Evolutionary conservation across 805 yeast genomes (phyloP).

Genomic region (Lipomyces chichibuensis): DNA sequence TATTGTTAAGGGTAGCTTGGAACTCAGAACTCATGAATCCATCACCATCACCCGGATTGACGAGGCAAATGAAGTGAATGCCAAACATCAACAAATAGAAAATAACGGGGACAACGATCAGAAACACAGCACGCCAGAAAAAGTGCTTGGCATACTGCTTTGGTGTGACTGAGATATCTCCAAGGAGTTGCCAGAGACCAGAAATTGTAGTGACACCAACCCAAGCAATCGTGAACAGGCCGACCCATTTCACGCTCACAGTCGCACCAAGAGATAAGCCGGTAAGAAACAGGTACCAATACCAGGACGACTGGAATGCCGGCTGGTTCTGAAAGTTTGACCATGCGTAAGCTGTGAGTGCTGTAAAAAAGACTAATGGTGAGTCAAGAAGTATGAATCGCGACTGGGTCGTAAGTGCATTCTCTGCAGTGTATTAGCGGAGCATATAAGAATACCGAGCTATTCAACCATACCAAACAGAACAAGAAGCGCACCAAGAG

Average conservation of each 20-base stretch:
- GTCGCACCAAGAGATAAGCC: slow-evolving; percentile 58
- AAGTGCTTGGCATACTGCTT: slow-evolving; percentile 49
- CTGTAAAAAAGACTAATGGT: slow-evolving; percentile 49
- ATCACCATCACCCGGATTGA: slow-evolving; percentile 60
- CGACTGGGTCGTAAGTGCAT: slow-evolving; percentile 64
- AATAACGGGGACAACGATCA: slow-evolving; percentile 58
- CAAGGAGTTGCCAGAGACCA: slow-evolving; percentile 68
- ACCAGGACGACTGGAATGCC: slow-evolving; percentile 59
- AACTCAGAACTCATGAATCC: slow-evolving; percentile 67
- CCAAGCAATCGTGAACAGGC: slow-evolving; percentile 70
- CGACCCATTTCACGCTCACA: slow-evolving; percentile 70
- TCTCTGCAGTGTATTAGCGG: slow-evolving; percentile 44
- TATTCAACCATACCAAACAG: slow-evolving; percentile 49
- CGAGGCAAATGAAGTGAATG: slow-evolving; percentile 55
- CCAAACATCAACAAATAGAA: slow-evolving; percentile 63
- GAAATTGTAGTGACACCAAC: slow-evolving; percentile 53
- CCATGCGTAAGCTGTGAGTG: slow-evolving; percentile 56
- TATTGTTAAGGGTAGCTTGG: slow-evolving; percentile 59
- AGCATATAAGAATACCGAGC: background rate
- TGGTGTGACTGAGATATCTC: slow-evolving; percentile 57
- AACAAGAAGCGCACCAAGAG: slow-evolving; percentile 56
- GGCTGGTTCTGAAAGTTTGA: slow-evolving; percentile 52
- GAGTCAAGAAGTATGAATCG: slow-evolving; percentile 56
- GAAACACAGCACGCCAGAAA: slow-evolving; percentile 47
- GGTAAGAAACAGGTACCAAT: slow-evolving; percentile 51